These are phyloP conservation scores for Rhodotorula kratochvilovae DNA, from an alignment of 768 basidiomycete species.

Conservation along the genomic window DNA sequence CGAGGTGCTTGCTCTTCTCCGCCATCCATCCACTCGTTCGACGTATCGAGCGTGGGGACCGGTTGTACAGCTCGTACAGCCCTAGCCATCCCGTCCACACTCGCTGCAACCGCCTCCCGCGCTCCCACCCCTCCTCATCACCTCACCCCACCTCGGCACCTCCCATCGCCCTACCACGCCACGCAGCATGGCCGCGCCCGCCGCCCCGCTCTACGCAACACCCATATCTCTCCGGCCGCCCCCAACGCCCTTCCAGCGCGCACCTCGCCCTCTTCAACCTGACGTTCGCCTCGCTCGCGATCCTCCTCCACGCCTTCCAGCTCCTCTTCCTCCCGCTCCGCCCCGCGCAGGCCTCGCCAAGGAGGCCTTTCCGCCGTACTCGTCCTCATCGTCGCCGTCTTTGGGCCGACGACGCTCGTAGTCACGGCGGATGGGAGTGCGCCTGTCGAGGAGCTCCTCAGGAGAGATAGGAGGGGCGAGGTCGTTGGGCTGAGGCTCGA, in stretches of 20 bases:
- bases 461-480: slow-evolving; percentile 53
- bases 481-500: slow-evolving; percentile 66
- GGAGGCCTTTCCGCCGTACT: slow-evolving; percentile 31
- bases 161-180: no score
- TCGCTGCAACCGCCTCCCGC: no score
- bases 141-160: no score
- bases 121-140: no score
- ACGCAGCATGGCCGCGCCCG: no score
- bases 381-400: slow-evolving; percentile 74
- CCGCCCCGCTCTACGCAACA: neutral
- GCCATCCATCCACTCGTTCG: no score
- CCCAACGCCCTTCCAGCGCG: neutral
- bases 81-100: no score
- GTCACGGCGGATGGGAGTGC: slow-evolving; percentile 52
- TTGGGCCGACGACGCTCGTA: slow-evolving; percentile 68
- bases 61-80: no score
- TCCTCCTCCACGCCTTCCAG: slow-evolving; percentile 24
- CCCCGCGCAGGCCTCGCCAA: slow-evolving; percentile 7
- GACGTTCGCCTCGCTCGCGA: slow-evolving; percentile 5
- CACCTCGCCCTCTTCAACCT: slow-evolving; percentile 9
- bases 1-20: no score
- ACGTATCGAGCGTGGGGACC: no score
- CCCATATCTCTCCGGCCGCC: neutral
- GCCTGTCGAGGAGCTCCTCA: slow-evolving; percentile 10
- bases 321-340: slow-evolving; percentile 15